Percentiles rank a stretch among this genome's conserved stretches.
These are phyloP conservation scores for Neurospora sp. DNA, from an alignment of 495 filamentous ascomycete genomes.

Conservation along the genomic window DNA sequence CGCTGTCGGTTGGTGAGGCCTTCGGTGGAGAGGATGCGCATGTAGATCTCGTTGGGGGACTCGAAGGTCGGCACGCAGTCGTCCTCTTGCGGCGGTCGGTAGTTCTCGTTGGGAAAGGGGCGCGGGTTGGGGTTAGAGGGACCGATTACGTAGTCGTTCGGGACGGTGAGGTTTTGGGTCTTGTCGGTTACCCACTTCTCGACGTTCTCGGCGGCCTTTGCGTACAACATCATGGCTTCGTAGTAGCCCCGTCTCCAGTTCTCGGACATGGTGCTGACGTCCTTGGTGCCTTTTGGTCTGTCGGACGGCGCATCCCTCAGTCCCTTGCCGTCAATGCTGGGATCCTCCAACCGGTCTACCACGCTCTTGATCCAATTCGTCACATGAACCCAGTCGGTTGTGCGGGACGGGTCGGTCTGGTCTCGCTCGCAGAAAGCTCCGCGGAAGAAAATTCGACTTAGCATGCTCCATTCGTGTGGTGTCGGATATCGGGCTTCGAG, in stretches of 20 bases:
- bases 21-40: slow-evolving; percentile 63
- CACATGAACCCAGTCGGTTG: slow-evolving; percentile 56
- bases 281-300: slow-evolving; percentile 28
- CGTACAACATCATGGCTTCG: slow-evolving; percentile 64
- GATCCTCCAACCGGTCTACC: slow-evolving; percentile 54
- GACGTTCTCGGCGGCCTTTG: slow-evolving; percentile 65
- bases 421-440: slow-evolving; percentile 48
- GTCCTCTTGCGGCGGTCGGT: slow-evolving; percentile 54
- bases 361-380: slow-evolving; percentile 43
- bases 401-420: slow-evolving; percentile 33
- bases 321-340: slow-evolving; percentile 53
- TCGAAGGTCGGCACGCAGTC: slow-evolving; percentile 57
- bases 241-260: slow-evolving; percentile 78
- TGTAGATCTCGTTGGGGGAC: slow-evolving; percentile 58
- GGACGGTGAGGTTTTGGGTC: slow-evolving; percentile 50
- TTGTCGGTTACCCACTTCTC: slow-evolving; percentile 67
- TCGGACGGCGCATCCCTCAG: slow-evolving; percentile 33
- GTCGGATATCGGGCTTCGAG: slow-evolving; percentile 66
- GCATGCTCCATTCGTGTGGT: slow-evolving; percentile 62
- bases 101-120: slow-evolving; percentile 51
- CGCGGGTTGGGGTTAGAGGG: slow-evolving; percentile 74
- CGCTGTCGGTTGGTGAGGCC: slow-evolving; percentile 67
- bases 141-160: slow-evolving; percentile 59
- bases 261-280: slow-evolving; percentile 65
- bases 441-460: slow-evolving; percentile 50